Conservation (phyloP, 2,329 filamentous ascomycete genomes). For the Fusarium tanahbumbuense region DNA sequence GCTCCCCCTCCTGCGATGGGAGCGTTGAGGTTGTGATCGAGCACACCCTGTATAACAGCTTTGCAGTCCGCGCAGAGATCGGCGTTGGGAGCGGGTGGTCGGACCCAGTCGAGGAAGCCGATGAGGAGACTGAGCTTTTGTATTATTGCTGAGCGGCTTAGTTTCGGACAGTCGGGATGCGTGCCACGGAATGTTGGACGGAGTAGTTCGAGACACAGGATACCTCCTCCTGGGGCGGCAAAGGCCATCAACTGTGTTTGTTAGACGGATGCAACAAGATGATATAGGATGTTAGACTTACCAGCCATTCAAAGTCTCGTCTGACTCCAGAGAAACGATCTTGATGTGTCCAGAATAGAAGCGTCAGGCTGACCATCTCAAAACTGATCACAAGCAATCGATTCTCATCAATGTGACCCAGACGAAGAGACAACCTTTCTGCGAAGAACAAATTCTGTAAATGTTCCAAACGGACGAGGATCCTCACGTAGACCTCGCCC, state of each 20-base stretch:
- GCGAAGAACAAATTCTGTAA: slow-evolving; percentile 70
- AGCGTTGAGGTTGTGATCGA: slow-evolving; percentile 62
- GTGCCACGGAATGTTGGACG: slow-evolving; percentile 54
- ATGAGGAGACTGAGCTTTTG: slow-evolving; percentile 64
- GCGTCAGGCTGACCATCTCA: slow-evolving; percentile 60
- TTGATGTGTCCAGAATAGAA: slow-evolving; percentile 62
- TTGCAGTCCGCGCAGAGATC: slow-evolving; percentile 61
- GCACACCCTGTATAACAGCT: slow-evolving; percentile 61
- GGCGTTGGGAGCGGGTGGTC: slow-evolving; percentile 60
- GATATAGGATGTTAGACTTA: slow-evolving; percentile 37
- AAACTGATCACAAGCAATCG: slow-evolving; percentile 59
- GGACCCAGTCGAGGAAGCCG: slow-evolving; percentile 64
- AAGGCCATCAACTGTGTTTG: slow-evolving; percentile 59
- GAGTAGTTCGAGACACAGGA: slow-evolving; percentile 63
- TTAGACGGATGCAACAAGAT: not conserved
- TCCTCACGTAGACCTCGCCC: slow-evolving; percentile 55
- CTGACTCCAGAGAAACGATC: slow-evolving; percentile 57
- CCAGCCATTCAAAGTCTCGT: slow-evolving; percentile 63
- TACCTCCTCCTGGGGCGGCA: slow-evolving; percentile 61
- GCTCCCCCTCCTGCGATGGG: slow-evolving; percentile 41
- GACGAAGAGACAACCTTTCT: slow-evolving; percentile 65
- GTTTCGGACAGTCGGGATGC: slow-evolving; percentile 48
- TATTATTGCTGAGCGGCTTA: slow-evolving; percentile 61
- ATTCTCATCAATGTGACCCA: slow-evolving; percentile 52
- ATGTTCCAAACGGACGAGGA: slow-evolving; percentile 62